phyloP scores from a whole-genome alignment of 75 land plant genomes.

The Picea sitchensis region DNA sequence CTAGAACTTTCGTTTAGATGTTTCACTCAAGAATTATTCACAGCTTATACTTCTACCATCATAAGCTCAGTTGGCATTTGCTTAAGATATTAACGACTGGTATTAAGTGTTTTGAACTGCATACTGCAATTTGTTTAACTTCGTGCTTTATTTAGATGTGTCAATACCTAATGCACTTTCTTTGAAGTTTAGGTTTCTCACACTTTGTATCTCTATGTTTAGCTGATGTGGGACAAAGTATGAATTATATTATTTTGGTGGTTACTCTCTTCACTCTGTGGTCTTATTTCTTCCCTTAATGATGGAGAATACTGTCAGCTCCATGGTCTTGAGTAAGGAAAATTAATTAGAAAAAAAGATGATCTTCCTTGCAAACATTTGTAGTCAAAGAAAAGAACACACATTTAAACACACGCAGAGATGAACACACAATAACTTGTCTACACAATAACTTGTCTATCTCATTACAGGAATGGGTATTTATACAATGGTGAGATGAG shows the following conservation, averaged over 20 bases:
- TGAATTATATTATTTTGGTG: not conserved
- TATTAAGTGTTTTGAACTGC: not conserved
- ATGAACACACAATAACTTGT: too few species aligned
- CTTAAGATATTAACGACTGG: not conserved
- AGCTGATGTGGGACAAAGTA: too few species aligned
- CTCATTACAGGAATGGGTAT: too few species aligned
- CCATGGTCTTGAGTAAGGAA: too few species aligned
- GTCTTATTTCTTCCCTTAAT: not conserved
- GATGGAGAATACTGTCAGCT: not conserved
- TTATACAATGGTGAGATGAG: too few species aligned
- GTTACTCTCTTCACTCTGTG: not conserved
- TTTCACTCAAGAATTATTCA: slow-evolving; percentile 51
- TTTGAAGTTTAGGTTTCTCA: too few species aligned
- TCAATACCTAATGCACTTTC: too few species aligned
- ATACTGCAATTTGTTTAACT: too few species aligned
- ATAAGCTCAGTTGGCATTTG: not conserved
- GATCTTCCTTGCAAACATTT: slow-evolving; percentile 55
- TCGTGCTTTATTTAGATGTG: too few species aligned
- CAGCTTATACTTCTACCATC: slow-evolving; percentile 28
- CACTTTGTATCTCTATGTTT: too few species aligned
- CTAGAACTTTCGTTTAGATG: slow-evolving; percentile 28
- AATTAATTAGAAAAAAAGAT: not conserved
- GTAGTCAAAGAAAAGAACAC: slow-evolving; percentile 3
- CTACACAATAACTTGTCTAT: too few species aligned
- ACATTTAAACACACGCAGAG: too few species aligned